Evolutionary conservation across 306 rosid genomes (phyloP), one percentile per base, ranked within the genome.

Genomic region (Geum urbanum): DNA sequence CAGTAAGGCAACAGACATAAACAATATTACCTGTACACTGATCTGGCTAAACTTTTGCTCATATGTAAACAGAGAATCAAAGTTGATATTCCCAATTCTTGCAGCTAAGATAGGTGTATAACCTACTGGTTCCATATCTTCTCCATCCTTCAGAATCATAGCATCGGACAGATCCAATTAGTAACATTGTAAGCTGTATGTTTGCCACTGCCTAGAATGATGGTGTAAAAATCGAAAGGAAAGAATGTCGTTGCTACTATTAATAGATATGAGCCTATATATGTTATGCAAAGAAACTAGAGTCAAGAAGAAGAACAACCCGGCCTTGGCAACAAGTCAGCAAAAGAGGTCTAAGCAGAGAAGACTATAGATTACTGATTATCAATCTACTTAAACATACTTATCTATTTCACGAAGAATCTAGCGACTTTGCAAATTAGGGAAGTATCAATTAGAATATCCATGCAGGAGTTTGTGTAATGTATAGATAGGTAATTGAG

Each of bases 11-110:
- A 61, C 54, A 67, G 47, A 70, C 68, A 72, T 47, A 72, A 44
- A 63, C 32, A 39, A 66, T 51, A 49, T 58, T 84, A 94, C 98
- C 97, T 87, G 91, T 72, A 88, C 37, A 72, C 72, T 80, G 77
- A 87, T 74, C 85, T 69, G 86, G 77, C 83, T 78, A 81, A 87
- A 87, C 72, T 82, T 85, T 76, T 82, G 89, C 78, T 80, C 80
- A 78, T 84, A 78, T 73, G 89, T 74, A 74, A 82, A 88, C 68
- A 87, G 71, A 55, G 85, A 82, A 69, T 83, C 82, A 74, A 88
- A 57, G 75, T 67, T 84, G 61, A 90, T 70, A 84, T 88, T 80
- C 78, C 77, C 86, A 78, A 90, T 73, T 84, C 78, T 90, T 16
- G 83, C 88, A 57, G 84, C 84, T 74, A 77, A 50, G 72, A 94